phyloP scores from a whole-genome alignment of 306 rosid genomes.

The Cicer judaicum region DNA sequence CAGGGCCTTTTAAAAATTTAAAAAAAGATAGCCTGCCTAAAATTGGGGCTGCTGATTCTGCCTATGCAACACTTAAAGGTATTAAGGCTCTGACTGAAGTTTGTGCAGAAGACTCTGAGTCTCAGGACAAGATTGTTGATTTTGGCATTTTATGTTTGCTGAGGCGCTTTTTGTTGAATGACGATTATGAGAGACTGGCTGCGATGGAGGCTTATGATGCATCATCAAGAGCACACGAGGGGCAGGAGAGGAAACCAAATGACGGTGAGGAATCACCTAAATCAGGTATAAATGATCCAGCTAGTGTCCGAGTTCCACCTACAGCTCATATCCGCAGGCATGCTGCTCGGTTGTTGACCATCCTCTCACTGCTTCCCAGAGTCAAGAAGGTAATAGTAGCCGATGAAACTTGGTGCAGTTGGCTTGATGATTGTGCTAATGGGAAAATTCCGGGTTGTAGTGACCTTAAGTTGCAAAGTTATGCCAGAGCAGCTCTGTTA shows the following conservation, averaged over 20 bases:
- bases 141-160: conserved; percentile 79
- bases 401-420: conserved; percentile 73
- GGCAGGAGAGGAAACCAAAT: conserved; percentile 60
- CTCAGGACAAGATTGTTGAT: conserved; percentile 69
- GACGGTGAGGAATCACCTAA: conserved; percentile 51
- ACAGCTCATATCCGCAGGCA: conserved; percentile 93
- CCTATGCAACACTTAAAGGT: conserved; percentile 88
- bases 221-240: conserved; percentile 76
- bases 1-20: conserved; percentile 66
- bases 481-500: conserved; percentile 80
- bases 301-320: conserved; percentile 90
- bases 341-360: conserved; percentile 87
- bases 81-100: conserved; percentile 87
- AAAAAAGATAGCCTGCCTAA: conserved; percentile 71
- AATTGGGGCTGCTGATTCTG: conserved; percentile 93
- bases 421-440: conserved; percentile 94
- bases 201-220: conserved; percentile 92
- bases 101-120: conserved; percentile 65
- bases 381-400: conserved; percentile 71
- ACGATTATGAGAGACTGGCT: conserved; percentile 93
- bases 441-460: conserved; percentile 88
- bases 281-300: conserved; percentile 58
- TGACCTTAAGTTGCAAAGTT: conserved; percentile 86
- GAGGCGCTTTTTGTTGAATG: conserved; percentile 81
- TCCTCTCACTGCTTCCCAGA: conserved; percentile 80